Evolutionary conservation across 2,329 filamentous ascomycete genomes (phyloP), one percentile per base, ranked within the genome.

Genomic region (Hymenoscyphus occultus): DNA sequence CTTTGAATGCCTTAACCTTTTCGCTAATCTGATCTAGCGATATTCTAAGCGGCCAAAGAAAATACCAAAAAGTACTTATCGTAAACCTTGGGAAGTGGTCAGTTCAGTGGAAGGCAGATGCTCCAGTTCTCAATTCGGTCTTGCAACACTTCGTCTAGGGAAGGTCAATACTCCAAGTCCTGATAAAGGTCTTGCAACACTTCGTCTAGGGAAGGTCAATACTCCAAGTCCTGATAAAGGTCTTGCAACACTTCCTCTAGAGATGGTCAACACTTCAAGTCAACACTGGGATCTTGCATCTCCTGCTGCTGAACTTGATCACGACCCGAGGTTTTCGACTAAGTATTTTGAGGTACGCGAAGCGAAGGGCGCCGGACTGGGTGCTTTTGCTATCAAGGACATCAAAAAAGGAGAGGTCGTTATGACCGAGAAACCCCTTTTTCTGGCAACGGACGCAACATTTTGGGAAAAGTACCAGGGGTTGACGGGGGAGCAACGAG

Each of bases 331-430:
- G 31, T 74, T 73, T 51, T 62, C 57, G 4, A 73, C 71, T 1
- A 67, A 73, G 19, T 70, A 66, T 60, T 74, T 74, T n/a, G 71
- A 74, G 61, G 71, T 73, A 13, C 65, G 65, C 10, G 56, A 48
- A 31, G 74, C 73, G 2, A 61, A 63, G 9, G 74, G 74, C 39
- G 70, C 69, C 6, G 74, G 74, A 10, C 69, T 71, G 59, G 74
- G 73, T 59, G 72, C 71, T 4, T 75, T 75, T 62, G 72, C 74
- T 19, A 63, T 51, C 1, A 70, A 62, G n/a, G 64, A 74, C 32
- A 75, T 76, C 35, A 56, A 68, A 28, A 54, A 54, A 10, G 70
- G 59, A 6, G 73, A 69, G 0, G 45, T 71, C 16, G 69, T 76
- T 45, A 69, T 72, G 28, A 54, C 59, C 1, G 74, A 76, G 59